Evolutionary conservation across 768 basidiomycete genomes (phyloP), one percentile per base, ranked within the genome.

Genomic region (Mrakia frigida): DNA sequence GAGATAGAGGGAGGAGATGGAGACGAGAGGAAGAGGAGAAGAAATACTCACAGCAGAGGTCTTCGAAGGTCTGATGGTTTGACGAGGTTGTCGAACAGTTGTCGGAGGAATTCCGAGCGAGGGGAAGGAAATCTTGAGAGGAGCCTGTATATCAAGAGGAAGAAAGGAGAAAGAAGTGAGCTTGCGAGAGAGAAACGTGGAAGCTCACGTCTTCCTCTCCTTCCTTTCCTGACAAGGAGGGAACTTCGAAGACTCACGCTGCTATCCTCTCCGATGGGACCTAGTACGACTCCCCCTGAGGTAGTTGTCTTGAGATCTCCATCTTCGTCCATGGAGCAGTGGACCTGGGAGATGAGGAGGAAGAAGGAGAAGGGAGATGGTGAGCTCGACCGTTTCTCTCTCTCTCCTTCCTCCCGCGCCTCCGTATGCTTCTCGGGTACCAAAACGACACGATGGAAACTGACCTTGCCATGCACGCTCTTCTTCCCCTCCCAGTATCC

Each of bases 61-160:
- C 31, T 25, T 46, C 16, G 74, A 39, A 23, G 67, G 74, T 2
- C 50, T 52, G 41, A 73, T n/a, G 13, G 37, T 61, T 35, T 68
- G 74, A 9, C 67, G 65, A 28, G 33, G 67, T 23, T 39, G 35
- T 33, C 53, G 37, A 37, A 70, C 46, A 16, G 53, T 46, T 1
- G 74, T 75, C 2, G 74, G 74, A 6, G 67, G 67, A 10, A 75
- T 59, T 2, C 35, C 35, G 65, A 75, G 68, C 31, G 46, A 25
- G 23, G 74, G 67, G 31, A 69, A 69, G 10, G 74, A 69, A 6
- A 75, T 18, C 74, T 75, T 69, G 53, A 75, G 23, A 31, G 68
- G 69, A 3, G 67, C 25, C 74, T 75, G 46, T 9, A n/a, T n/a
- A 31, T 37, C 31, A 39, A 39, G 37, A 70, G 35, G n/a, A 6